Conservation (phyloP, 768 basidiomycete genomes). For the Tephrocybe sp. region DNA sequence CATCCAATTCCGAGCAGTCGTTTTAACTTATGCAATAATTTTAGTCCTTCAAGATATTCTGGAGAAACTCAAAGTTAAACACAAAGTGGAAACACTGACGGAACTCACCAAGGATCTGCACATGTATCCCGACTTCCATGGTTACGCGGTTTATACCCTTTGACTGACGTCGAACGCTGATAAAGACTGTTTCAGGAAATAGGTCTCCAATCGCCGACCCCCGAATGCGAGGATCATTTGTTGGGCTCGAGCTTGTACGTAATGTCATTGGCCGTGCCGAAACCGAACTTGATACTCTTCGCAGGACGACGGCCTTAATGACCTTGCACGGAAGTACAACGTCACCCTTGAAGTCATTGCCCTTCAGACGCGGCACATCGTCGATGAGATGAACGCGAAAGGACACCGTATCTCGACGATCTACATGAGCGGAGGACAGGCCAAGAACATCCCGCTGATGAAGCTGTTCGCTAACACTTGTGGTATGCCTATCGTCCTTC, state of each 20-base stretch:
- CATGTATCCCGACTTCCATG: slow-evolving; percentile 94
- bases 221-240: slow-evolving; percentile 91
- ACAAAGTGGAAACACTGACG: slow-evolving; percentile 59
- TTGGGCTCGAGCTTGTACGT: slow-evolving; percentile 77
- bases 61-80: slow-evolving; percentile 60
- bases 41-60: slow-evolving; percentile 75
- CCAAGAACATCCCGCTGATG: slow-evolving; percentile 88
- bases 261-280: background rate
- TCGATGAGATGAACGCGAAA: slow-evolving; percentile 82
- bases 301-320: slow-evolving; percentile 69
- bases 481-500: slow-evolving; percentile 78
- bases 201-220: slow-evolving; percentile 95
- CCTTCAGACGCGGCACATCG: slow-evolving; percentile 91
- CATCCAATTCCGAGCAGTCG: background rate
- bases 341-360: slow-evolving; percentile 92
- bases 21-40: background rate
- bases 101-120: slow-evolving; percentile 90
- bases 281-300: background rate
- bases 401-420: slow-evolving; percentile 84
- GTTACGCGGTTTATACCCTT: slow-evolving; percentile 36
- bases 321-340: slow-evolving; percentile 89
- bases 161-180: background rate
- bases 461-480: slow-evolving; percentile 87
- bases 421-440: slow-evolving; percentile 93
- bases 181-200: slow-evolving; percentile 60